Base-by-base conservation (phyloP, 2,329 filamentous ascomycete species). In the Penicillium sp. region DNA sequence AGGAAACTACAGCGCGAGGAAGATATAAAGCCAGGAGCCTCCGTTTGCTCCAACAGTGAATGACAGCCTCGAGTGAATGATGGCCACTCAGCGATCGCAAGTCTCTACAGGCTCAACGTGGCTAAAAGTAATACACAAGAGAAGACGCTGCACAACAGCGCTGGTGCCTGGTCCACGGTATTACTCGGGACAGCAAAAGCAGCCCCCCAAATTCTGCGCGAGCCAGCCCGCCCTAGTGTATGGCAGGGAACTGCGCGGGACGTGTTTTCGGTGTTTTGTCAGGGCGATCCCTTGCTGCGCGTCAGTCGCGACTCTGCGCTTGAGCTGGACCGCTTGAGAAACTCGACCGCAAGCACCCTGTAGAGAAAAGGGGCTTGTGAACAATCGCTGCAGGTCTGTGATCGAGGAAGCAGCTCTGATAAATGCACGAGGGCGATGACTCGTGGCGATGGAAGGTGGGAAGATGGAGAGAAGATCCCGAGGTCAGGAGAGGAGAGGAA, bases 61-160 rank as follows among this genome's bases (percentile, higher is more conserved):
- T 7, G 25, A 25, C 47, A 49, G 50, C 50, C 49, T 46, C 51
- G 47, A 50, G 26, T 34, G 10, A 27, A 9, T 27, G 25, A 27
- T 27, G 6, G 51, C 50, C 47, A 56, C 55, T 47, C 53, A 47
- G 37, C 57, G 50, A 47, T 60, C 54, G 57, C 54, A 41, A 40
- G 36, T 59, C 59, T 66, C 65, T 70, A 70, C 67, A 54, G 57
- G 54, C 65, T 63, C 58, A 59, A 60, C n/a, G 55, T 48, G 53
- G 60, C 60, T 64, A 63, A 57, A n/a, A 56, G 59, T 59, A 65
- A 67, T 65, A 68, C 65, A 64, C 56, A 62, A 59, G 52, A 51
- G 51, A 57, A 59, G 58, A 60, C 54, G 52, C 53, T 48, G 57
- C 48, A 54, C 41, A 56, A 53, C 36, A 54, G 48, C 48, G 54